Evolutionary conservation across 192 early-diverging fungal species (phyloP).

Genomic region (Gigaspora rosea): DNA sequence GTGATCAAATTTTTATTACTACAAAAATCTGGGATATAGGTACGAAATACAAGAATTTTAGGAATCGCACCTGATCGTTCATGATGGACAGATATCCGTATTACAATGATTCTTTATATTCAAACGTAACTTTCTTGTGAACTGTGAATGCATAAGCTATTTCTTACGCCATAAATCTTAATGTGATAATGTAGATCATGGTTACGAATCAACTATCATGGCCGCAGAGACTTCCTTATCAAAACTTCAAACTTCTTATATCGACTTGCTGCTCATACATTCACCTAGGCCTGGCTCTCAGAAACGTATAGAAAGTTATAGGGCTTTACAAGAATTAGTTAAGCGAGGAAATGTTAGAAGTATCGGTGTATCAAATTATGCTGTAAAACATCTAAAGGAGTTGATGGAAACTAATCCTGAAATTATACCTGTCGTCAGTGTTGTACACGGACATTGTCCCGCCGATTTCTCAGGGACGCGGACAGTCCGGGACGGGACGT

Average conservation of each 20-base stretch:
- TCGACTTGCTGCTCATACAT: constrained; percentile 67
- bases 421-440: constrained; percentile 47
- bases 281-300: constrained; percentile 55
- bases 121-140: too few species aligned
- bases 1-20: constrained; percentile 61
- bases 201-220: constrained; percentile 46
- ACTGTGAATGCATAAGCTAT: too few species aligned
- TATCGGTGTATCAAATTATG: constrained; percentile 62
- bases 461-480: too few species aligned
- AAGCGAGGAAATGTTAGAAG: constrained; percentile 52
- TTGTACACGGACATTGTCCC: too few species aligned
- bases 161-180: too few species aligned
- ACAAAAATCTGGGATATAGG: constrained; percentile 59
- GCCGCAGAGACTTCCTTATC: constrained; percentile 56
- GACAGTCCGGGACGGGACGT: too few species aligned
- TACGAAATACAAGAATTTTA: too few species aligned
- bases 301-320: constrained; percentile 50
- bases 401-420: constrained; percentile 42
- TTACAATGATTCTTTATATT: too few species aligned
- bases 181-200: constrained; percentile 42
- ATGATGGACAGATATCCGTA: too few species aligned
- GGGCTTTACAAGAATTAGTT: constrained; percentile 52
- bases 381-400: constrained; percentile 54
- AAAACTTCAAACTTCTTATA: constrained; percentile 53
- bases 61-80: too few species aligned